Evolutionary conservation across 306 rosid species (phyloP), one percentile per base, ranked within the genome.

Genomic region (Castanea sativa): DNA sequence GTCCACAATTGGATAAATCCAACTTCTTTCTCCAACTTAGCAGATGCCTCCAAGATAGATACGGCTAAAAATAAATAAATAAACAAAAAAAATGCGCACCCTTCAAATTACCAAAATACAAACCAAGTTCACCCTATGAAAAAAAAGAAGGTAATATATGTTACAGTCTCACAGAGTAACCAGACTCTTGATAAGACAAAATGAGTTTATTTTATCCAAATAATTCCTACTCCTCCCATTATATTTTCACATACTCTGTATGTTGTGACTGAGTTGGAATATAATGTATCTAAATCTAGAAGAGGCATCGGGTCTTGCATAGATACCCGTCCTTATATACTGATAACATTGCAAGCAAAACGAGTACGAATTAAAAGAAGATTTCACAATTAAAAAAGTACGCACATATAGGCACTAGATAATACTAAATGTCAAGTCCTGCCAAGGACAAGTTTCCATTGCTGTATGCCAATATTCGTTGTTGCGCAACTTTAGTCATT

Each of bases 1-100:
- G 90, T 90, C 90, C 23, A 88, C 92, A 85, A 83, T 56, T 82
- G 95, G 92, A 90, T 90, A 90, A 81, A 87, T 73, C 76, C 93
- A 86, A 81, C 87, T 80, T 79, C 79, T 79, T 79, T 69, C 79
- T 85, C 83, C 89, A 85, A 84, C 93, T 78, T 81, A 85, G 86
- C 77, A 87, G 91, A 91, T 91, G 87, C 95, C 80, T 73, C 84
- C 69, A 60, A 78, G 89, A 82, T 86, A 89, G 88, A 76, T 73
- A 87, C 82, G 78, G 67, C 72, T 41, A 8, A 41, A 38, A 75
- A 19, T 41, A 8, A 41, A 38, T 73, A 19, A 80, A 35, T 45
- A 45, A 83, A 85, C 6, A 67, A 20, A 57, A 73, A 68, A 83
- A 73, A 11, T 45, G 73, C 18, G 49, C 69, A 1, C 64, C 53